Evolutionary conservation across 2,329 filamentous ascomycete species (phyloP), one percentile per base, ranked within the genome.

Genomic region (Coniochaeta sp.): DNA sequence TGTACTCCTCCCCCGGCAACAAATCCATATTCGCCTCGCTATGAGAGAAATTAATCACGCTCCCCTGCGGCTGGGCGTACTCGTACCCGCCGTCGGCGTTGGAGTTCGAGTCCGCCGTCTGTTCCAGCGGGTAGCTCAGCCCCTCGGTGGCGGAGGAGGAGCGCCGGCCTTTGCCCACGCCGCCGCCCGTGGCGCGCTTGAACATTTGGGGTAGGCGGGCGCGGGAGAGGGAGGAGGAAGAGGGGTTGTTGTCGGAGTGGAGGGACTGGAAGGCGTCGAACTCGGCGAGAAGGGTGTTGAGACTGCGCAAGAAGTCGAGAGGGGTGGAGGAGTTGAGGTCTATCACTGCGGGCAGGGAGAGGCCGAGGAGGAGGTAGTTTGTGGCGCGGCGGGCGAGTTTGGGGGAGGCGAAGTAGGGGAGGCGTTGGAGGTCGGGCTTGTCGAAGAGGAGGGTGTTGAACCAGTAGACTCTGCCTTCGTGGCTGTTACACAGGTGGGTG

Each of bases 381-480:
- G 91, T 95, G 31, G 94, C 92, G 60, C 94, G 89, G 53, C 91
- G 87, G 55, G 89, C 86, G 48, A 96, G 82, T 65, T 92, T 94
- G 57, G 87, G 84, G 4, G 83, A 74, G 53, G 95, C 88, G 65
- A 95, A 92, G 65, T 90, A 95, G 45, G 92, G 85, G 74, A 96
- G 86, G 63, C 86, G 85, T 49, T 80, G 74, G 30, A 97, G 78
- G 67, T 96, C 90, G 27, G 81, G 69, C 62, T 89, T 87, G 58
- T 91, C 89, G 70, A 96, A 96, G 63, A 95, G 87, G 55, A 96
- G 82, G 0, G 94, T 96, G 71, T 96, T 96, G 76, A 97, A 96
- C 91, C 94, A 97, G 74, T 95, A 97, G 38, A 96, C 85, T 53
- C 90, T 85, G 55, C 92, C 91, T 71, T 96, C 91, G 65, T 99